These are phyloP conservation scores for Puccinia hordei DNA, from an alignment of 1,284 basidiomycete genomes.

Conservation along the genomic window DNA sequence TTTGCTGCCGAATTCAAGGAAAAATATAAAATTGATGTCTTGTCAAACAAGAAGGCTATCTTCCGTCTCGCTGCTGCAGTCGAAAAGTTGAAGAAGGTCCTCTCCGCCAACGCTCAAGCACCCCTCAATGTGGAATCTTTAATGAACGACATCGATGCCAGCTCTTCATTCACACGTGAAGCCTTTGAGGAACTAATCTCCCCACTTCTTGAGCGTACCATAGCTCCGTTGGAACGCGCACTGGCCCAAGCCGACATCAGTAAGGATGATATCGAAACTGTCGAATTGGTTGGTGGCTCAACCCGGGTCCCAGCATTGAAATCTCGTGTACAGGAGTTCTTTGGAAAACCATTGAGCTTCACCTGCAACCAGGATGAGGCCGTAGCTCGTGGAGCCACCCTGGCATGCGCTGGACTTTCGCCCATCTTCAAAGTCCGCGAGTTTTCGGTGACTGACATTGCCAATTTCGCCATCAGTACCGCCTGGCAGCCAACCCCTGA, in stretches of 20 bases:
- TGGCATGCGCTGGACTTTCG: conserved; percentile 88
- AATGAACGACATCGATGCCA: conserved; percentile 81
- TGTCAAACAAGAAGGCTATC: conserved; percentile 80
- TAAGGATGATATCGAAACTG: conserved; percentile 67
- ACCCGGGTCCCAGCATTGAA: conserved; percentile 73
- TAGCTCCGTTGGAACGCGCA: conserved; percentile 66
- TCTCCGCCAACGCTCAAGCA: conserved; percentile 80
- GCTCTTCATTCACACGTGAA: conserved; percentile 67
- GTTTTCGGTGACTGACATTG: conserved; percentile 80
- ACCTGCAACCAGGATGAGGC: conserved; percentile 96
- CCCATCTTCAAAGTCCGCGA: conserved; percentile 94
- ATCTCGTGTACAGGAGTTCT: conserved; percentile 68
- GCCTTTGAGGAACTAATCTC: conserved; percentile 67
- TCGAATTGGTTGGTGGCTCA: conserved; percentile 72
- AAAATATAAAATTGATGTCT: conserved; percentile 93
- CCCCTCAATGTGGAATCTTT: conserved; percentile 87
- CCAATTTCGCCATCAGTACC: conserved; percentile 81
- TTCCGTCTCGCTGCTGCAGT: conserved; percentile 84
- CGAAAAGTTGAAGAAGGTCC: conserved; percentile 72
- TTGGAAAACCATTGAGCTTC: conserved; percentile 74
- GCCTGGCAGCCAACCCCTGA: conserved; percentile 74
- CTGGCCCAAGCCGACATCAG: conserved; percentile 67
- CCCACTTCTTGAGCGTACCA: conserved; percentile 65
- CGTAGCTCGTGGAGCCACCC: conserved; percentile 86
- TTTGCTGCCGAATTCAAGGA: conserved; percentile 84